Base-by-base conservation (phyloP, 116 monocot species). In the Trichopus zeylanicus region DNA sequence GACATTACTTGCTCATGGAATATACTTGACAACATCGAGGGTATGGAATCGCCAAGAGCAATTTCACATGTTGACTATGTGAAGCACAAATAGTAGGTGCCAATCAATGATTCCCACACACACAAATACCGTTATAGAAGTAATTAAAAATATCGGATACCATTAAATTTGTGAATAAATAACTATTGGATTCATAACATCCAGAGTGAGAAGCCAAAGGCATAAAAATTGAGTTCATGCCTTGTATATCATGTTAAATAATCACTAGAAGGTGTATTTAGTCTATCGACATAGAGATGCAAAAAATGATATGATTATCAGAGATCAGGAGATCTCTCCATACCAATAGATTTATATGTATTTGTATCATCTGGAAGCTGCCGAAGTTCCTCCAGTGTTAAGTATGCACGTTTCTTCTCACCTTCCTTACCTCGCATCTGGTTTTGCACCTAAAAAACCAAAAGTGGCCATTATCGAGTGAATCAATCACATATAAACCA, bases 261-360 rank as follows among this genome's bases (percentile, higher is more conserved):
- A 42, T 3, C 13, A 42, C 12, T 13, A 42, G 42, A 9, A 0
- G n/a, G 7, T 13, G 3, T 15, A 42, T n/a, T 0, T 18, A 13
- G 42, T 42, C 42, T 16, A 3, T 42, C 42, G 13, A 13, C 13
- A 42, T 42, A 42, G 13, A 42, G n/a, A 42, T 42, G 16, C n/a
- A n/a, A 42, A 16, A n/a, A 42, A 16, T 59, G 10, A 32, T 4
- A 33, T 46, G 21, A 51, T 25, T 51, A 21, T 1, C 21, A 51
- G 3, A 24, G 0, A 5, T 51, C 51, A 51, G 20, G 51, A 4
- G 1, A 49, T 10, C 27, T 53, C 28, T 53, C 26, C 21, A 37
- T 78, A 95, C 95, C 95, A 67, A 95, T 74, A 35, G 95, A 74
- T 63, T 95, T 95, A 53, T 90, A 95, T 26, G 95, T 95, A 64